These are phyloP conservation scores for Microthlaspi erraticum DNA, from an alignment of 345 rosid genomes.

Conservation along the genomic window DNA sequence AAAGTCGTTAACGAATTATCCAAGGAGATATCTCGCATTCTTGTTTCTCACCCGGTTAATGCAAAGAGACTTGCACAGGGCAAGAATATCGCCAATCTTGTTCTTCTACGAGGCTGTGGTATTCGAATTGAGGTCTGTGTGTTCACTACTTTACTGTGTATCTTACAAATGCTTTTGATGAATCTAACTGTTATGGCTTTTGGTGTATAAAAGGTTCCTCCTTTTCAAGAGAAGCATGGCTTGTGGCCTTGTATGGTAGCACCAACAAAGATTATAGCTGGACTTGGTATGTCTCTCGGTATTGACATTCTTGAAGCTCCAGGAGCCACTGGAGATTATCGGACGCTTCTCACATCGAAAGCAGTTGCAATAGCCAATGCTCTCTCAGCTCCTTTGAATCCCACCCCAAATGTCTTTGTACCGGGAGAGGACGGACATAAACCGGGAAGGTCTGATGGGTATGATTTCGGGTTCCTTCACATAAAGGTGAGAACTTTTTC, in stretches of 20 bases:
- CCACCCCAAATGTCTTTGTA: slow-evolving; percentile 72
- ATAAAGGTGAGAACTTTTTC: slow-evolving; percentile 63
- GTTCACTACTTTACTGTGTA: background rate
- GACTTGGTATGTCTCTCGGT: slow-evolving; percentile 88
- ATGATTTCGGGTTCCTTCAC: slow-evolving; percentile 95
- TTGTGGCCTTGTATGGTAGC: slow-evolving; percentile 98
- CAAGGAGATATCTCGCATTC: slow-evolving; percentile 72
- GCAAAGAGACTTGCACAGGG: slow-evolving; percentile 74
- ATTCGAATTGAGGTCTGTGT: slow-evolving; percentile 86
- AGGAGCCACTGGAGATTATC: slow-evolving; percentile 92
- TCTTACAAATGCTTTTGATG: background rate
- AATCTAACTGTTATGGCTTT: background rate
- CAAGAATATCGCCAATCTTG: slow-evolving; percentile 83
- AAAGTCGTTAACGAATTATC: slow-evolving; percentile 85
- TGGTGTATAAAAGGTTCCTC: slow-evolving; percentile 63
- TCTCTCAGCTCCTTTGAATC: slow-evolving; percentile 69
- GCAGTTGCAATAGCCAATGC: slow-evolving; percentile 79
- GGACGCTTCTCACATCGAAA: slow-evolving; percentile 89
- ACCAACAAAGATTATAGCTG: slow-evolving; percentile 97
- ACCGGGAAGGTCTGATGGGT: slow-evolving; percentile 79
- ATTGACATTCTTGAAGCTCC: slow-evolving; percentile 95
- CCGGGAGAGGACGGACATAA: slow-evolving; percentile 86
- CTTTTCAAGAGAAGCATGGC: slow-evolving; percentile 76
- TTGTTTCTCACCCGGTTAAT: slow-evolving; percentile 75
- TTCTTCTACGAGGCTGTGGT: slow-evolving; percentile 94